Conservation (phyloP, 2,329 filamentous ascomycete genomes). For the Xylaria sp. region DNA sequence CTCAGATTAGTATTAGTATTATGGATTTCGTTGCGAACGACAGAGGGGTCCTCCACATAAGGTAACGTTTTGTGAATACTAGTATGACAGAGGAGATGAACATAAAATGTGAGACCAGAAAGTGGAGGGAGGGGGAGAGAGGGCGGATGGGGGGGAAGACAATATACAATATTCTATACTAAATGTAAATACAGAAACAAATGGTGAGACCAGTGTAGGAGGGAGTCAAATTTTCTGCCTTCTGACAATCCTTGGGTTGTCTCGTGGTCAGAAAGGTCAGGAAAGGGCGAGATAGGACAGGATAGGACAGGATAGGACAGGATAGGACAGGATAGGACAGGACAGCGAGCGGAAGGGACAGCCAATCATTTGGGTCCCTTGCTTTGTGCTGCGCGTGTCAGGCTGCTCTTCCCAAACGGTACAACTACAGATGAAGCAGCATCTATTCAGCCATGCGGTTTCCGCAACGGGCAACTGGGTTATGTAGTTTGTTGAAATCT, state of each 20-base stretch:
- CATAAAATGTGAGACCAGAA: constrained; percentile 18
- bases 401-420: constrained; percentile 4
- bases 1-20: constrained; percentile 23
- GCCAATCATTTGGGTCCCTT: constrained; percentile 33
- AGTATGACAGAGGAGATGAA: background rate
- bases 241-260: constrained; percentile 12
- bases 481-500: background rate
- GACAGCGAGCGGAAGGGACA: constrained; percentile 14
- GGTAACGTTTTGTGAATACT: background rate
- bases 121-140: background rate
- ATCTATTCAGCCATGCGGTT: constrained; percentile 17
- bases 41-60: constrained; percentile 2
- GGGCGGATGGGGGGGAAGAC: constrained; percentile 1
- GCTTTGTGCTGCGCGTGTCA: constrained; percentile 26
- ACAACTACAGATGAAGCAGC: constrained; percentile 6
- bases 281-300: too few relatives aligned
- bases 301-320: background rate
- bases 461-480: constrained; percentile 31
- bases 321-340: too few relatives aligned
- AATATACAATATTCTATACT: background rate
- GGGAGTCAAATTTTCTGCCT: constrained; percentile 1
- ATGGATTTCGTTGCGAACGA: constrained; percentile 21
- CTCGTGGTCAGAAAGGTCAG: constrained; percentile 14
- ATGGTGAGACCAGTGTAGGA: constrained; percentile 1
- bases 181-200: constrained; percentile 14